Conservation (phyloP, 148 eudicot genomes). For the Spergularia marina region DNA sequence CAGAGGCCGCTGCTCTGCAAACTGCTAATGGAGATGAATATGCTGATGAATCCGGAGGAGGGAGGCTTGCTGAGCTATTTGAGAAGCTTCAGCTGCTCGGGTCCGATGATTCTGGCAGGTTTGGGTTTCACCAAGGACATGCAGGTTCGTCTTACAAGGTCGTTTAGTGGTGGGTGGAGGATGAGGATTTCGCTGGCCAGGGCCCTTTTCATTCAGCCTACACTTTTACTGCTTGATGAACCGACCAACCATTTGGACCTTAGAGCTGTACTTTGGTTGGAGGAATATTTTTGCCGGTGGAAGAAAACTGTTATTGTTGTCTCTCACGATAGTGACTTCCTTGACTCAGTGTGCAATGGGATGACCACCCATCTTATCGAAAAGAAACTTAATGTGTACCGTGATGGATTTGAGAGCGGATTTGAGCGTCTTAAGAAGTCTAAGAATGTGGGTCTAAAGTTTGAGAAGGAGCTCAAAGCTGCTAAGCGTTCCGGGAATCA, state of each 20-base stretch:
- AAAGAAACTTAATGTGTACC: constrained; percentile 61
- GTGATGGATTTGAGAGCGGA: constrained; percentile 64
- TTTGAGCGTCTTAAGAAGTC: constrained; percentile 64
- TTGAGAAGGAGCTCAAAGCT: constrained; percentile 54
- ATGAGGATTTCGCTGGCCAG: constrained; percentile 70
- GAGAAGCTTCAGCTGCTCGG: constrained; percentile 52
- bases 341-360: constrained; percentile 58
- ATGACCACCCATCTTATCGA: constrained; percentile 63
- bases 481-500: constrained; percentile 61
- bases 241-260: constrained; percentile 77
- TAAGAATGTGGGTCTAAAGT: constrained; percentile 52
- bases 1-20: constrained; percentile 54
- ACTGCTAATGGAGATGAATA: constrained; percentile 17
- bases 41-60: constrained; percentile 42
- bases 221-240: constrained; percentile 62
- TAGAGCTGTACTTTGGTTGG: constrained; percentile 70
- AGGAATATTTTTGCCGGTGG: constrained; percentile 72
- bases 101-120: constrained; percentile 69
- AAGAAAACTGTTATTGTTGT: constrained; percentile 71
- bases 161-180: constrained; percentile 80
- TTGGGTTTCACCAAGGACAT: constrained; percentile 64
- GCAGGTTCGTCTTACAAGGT: constrained; percentile 57
- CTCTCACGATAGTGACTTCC: constrained; percentile 69
- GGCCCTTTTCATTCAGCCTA: constrained; percentile 71
- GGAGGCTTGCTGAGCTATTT: constrained; percentile 58